phyloP scores from a whole-genome alignment of 805 yeast species.

The Peterozyma xylosa region DNA sequence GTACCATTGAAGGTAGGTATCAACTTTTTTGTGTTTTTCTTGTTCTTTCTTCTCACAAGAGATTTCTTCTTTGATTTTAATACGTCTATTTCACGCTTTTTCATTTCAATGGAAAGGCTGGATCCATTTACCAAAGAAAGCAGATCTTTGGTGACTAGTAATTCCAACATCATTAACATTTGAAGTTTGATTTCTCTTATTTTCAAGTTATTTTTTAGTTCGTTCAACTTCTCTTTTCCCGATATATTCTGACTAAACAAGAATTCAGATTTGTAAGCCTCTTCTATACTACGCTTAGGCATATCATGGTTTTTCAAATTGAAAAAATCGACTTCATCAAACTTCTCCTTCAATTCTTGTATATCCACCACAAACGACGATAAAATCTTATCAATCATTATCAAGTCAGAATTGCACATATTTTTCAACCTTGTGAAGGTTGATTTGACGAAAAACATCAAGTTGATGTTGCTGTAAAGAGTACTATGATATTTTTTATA shows the following conservation, averaged over 20 bases:
- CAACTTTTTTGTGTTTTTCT: constrained; percentile 1
- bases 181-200: constrained; percentile 8
- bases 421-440: constrained; percentile 6
- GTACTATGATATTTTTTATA: constrained; percentile 3
- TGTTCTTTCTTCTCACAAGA: constrained; percentile 6
- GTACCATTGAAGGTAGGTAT: constrained; percentile 7
- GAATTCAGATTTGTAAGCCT: neutral
- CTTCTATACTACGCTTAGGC: neutral
- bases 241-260: neutral
- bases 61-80: neutral
- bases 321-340: constrained; percentile 1
- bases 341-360: constrained; percentile 3
- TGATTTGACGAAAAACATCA: constrained; percentile 9
- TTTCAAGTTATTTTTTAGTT: constrained; percentile 1
- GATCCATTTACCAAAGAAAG: neutral
- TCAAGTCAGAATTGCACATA: neutral
- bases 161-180: constrained; percentile 4
- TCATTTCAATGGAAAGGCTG: neutral
- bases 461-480: constrained; percentile 5
- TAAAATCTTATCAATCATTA: neutral
- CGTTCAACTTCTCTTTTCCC: neutral
- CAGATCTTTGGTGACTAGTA: neutral
- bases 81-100: constrained; percentile 6
- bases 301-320: neutral
- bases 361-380: constrained; percentile 1